Conservation (phyloP, 805 yeast genomes). For the Blastobotrys mokoenaii region DNA sequence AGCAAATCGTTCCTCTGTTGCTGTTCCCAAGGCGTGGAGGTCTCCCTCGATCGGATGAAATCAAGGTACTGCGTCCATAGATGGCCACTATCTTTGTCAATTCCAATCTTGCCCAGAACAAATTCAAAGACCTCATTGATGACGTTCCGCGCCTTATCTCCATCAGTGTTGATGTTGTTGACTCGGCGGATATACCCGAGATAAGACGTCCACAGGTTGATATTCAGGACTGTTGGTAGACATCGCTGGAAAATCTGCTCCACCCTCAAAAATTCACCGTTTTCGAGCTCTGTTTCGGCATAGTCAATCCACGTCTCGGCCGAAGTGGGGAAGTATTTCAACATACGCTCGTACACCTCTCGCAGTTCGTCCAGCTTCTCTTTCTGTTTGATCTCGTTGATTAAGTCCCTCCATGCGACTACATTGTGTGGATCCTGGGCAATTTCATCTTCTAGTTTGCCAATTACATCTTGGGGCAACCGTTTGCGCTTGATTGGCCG, state of each 20-base stretch:
- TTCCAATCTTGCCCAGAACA: constrained; percentile 69
- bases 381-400: constrained; percentile 39
- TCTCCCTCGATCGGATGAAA: constrained; percentile 62
- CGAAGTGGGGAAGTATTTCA: constrained; percentile 57
- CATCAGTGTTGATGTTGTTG: constrained; percentile 59
- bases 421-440: constrained; percentile 46
- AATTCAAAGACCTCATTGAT: constrained; percentile 78
- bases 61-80: constrained; percentile 81
- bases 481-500: constrained; percentile 19
- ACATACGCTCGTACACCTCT: constrained; percentile 48
- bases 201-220: constrained; percentile 69
- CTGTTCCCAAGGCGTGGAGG: constrained; percentile 60
- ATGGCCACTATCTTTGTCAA: constrained; percentile 60
- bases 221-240: constrained; percentile 52
- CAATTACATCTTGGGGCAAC: constrained; percentile 43
- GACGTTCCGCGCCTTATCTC: constrained; percentile 65
- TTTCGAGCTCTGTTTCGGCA: constrained; percentile 51
- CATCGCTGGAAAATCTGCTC: constrained; percentile 60
- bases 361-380: constrained; percentile 56
- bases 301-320: constrained; percentile 70
- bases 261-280: constrained; percentile 58
- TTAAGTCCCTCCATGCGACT: constrained; percentile 47
- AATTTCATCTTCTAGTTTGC: constrained; percentile 49
- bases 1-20: constrained; percentile 72
- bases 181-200: constrained; percentile 67